Percentiles rank a stretch among this genome's conserved stretches.
Evolutionary conservation across 1,284 basidiomycete species (phyloP).

Genomic region (Calocybe gambosa): DNA sequence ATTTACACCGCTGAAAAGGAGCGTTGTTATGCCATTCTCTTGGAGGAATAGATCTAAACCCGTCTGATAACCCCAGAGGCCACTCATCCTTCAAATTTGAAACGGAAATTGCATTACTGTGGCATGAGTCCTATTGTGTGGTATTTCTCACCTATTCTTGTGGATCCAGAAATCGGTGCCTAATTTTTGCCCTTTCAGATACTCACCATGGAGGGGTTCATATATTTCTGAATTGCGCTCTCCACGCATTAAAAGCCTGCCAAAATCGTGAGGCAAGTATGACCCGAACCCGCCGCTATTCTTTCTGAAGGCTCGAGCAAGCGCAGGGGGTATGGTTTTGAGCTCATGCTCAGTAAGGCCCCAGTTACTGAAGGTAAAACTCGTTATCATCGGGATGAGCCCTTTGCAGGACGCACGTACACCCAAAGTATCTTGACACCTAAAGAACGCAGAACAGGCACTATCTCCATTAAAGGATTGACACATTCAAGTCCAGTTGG

Average conservation of each 20-base stretch:
- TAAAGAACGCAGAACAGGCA: constrained; percentile 45
- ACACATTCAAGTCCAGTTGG: constrained; percentile 54
- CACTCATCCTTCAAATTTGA: constrained; percentile 64
- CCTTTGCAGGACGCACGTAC: constrained; percentile 29
- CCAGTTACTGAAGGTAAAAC: constrained; percentile 47
- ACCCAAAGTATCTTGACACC: constrained; percentile 63
- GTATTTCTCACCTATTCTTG: constrained; percentile 49
- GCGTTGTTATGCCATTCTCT: constrained; percentile 55
- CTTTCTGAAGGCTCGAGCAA: constrained; percentile 46
- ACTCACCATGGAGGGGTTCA: constrained; percentile 52
- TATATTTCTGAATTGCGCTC: constrained; percentile 49
- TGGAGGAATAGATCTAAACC: constrained; percentile 55
- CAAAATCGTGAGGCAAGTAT: constrained; percentile 47
- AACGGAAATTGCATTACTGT: no score
- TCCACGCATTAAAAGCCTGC: constrained; percentile 55
- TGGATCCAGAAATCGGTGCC: constrained; percentile 69
- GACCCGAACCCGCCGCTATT: constrained; percentile 50
- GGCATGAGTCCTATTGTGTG: constrained; percentile 19
- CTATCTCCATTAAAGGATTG: constrained; percentile 43
- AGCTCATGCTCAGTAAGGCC: constrained; percentile 61
- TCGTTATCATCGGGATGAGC: neutral
- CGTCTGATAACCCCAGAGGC: constrained; percentile 57
- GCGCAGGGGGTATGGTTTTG: constrained; percentile 53
- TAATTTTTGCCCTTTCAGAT: constrained; percentile 40
- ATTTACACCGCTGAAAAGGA: constrained; percentile 63